A percentile compares a stretch with the other conserved stretches of the same genome.
phyloP scores from a whole-genome alignment of 108 stramenopile genomes.

The Cyclotella atomus region DNA sequence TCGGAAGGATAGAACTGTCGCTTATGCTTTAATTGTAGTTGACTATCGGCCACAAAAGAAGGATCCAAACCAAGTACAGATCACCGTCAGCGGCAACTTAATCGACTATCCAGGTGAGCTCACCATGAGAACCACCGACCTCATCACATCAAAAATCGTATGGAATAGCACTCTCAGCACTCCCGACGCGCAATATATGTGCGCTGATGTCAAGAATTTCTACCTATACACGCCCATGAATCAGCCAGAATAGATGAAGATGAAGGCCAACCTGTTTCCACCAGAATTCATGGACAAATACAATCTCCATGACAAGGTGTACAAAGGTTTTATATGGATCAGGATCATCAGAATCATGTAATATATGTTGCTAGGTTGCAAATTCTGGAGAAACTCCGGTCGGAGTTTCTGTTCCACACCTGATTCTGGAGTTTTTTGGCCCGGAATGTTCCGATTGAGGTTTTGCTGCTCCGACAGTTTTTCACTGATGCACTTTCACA shows the following conservation, averaged over 20 bases:
- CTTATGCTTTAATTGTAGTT: neutral
- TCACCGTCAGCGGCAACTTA: neutral
- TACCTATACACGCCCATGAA: slow-evolving; percentile 38
- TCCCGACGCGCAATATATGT: neutral
- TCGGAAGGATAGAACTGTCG: neutral
- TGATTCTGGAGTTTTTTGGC: too few species aligned
- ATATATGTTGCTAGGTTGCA: too few species aligned
- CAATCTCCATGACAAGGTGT: neutral
- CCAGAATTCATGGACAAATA: slow-evolving; percentile 11
- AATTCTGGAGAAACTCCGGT: too few species aligned
- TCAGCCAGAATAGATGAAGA: slow-evolving; percentile 8
- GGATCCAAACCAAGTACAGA: neutral
- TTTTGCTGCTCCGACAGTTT: too few species aligned
- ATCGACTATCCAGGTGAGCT: neutral
- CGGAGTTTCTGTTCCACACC: too few species aligned
- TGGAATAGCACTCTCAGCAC: slow-evolving; percentile 43
- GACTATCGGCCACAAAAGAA: neutral
- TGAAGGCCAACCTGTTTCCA: slow-evolving; percentile 20
- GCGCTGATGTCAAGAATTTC: slow-evolving; percentile 23
- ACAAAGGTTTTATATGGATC: too few species aligned
- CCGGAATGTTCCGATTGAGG: too few species aligned
- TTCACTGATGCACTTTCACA: too few species aligned
- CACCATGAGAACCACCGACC: neutral
- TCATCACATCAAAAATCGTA: neutral
- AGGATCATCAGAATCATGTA: too few species aligned